Base-by-base conservation (phyloP, 2,329 filamentous ascomycete species). In the Aureobasidium sp. region DNA sequence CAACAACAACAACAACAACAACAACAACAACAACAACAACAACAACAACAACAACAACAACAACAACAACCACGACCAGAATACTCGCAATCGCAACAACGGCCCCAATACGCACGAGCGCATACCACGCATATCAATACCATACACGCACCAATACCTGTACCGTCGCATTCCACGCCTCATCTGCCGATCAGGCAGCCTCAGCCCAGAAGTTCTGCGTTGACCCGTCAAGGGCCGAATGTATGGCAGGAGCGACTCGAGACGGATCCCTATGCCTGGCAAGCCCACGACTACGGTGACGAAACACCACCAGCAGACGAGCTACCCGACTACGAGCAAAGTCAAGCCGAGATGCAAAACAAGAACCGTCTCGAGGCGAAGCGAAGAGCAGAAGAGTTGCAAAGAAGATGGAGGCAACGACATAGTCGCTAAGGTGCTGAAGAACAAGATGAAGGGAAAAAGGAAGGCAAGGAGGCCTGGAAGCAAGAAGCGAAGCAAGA, bases 271-370 rank as follows among this genome's bases (percentile, higher is more conserved):
- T 62, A 64, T 5, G 58, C 61, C 15, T 60, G 59, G 31, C 61
- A 62, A 37, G 59, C 66, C 14, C 64, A 62, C 33, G 58, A 63
- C 15, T 63, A 67, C 6, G 68, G 69, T 12, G 69, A 71, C 15
- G 66, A 65, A n/a, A 64, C 63, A 72, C 49, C 60, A 24, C 48
- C 42, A 45, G 75, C 75, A 14, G 74, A 80, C 27, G 72, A 74
- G 63, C 64, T 79, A 15, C 78, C 78, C 0, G 72, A 78, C 64
- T 80, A 80, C 63, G 77, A 75, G 29, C 71, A 76, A 61, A 79
- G 76, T 62, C 78, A 80, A 66, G 76, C 75, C 14, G 75, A 79
- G 63, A 77, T 76, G 66, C 72, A 73, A 31, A 72, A 70, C 9
- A 68, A 64, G 48, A 75, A 71, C 60, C 68, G 77, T 35, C 66